Evolutionary conservation across 225 moss, liverwort and hornwort genomes (phyloP), one percentile per base, ranked within the genome.

Genomic region (Ulota crispa): DNA sequence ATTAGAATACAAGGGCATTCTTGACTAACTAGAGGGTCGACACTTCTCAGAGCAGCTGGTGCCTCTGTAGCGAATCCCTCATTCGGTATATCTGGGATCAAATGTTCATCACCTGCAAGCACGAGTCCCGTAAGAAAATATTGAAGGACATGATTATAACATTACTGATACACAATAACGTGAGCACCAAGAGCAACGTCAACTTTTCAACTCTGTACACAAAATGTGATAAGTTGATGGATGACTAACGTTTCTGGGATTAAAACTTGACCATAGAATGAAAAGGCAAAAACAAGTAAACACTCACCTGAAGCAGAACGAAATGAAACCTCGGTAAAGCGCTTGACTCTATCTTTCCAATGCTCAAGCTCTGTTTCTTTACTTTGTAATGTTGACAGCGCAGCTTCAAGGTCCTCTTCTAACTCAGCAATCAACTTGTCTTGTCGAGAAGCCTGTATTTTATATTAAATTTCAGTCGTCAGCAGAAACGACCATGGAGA

Each of bases 311-410:
- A 75, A 45, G 32, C 34, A 82, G 75, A 34, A 67, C 43, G 45
- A 59, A 82, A 82, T 5, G 81, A 82, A 45, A 75, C 81, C 68
- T 82, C 67, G 16, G 75, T 82, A 45, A 82, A 75, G 24, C 68
- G 75, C 75, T 68, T 75, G 15, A 68, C 81, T 67, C 68, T 67
- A 43, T 82, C 75, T 55, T 82, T 82, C 81, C 75, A 82, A 67
- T 75, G 4, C 75, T 82, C 81, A 45, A 82, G 68, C 68, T 82
- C 75, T 55, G 43, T 82, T n/a, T 82, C 81, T 56, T 26, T 82
- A 59, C 24, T 82, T 59, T 59, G 75, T 59, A 82, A 26, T 45
- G 57, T 75, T 59, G 57, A 82, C 24, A 82, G 68, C 43, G 81
- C 81, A 24, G 68, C 56, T 67, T 67, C 67, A 8, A 82, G 81